These are phyloP conservation scores for Acanthamoeba castellanii DNA, from an alignment of 208 protist genomes.

Conservation along the genomic window DNA sequence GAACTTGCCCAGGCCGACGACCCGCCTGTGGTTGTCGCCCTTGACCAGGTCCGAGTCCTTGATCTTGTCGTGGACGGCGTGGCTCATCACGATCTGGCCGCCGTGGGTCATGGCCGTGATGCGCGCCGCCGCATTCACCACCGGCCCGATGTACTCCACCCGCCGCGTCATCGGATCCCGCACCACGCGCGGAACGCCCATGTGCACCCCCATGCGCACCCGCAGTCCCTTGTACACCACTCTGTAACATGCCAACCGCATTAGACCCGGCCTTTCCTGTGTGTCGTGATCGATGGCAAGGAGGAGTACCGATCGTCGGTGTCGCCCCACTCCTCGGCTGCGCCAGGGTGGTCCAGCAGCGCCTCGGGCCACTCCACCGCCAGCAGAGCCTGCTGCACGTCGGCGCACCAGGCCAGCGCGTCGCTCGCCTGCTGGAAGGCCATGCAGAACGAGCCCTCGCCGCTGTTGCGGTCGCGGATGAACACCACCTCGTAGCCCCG, in stretches of 20 bases:
- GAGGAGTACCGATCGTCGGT: neutral
- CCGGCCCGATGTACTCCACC: slow-evolving; percentile 71
- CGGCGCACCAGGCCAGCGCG: slow-evolving; percentile 37
- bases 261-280: too few relatives aligned
- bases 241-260: too few relatives aligned
- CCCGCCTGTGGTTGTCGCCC: neutral
- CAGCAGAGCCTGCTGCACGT: slow-evolving; percentile 55
- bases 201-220: slow-evolving; percentile 69
- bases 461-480: slow-evolving; percentile 60
- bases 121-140: slow-evolving; percentile 56
- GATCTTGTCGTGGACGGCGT: neutral
- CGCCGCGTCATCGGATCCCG: slow-evolving; percentile 56
- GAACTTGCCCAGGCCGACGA: slow-evolving; percentile 32
- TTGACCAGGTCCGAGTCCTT: neutral
- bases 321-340: slow-evolving; percentile 72
- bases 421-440: slow-evolving; percentile 51
- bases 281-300: too few relatives aligned
- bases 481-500: slow-evolving; percentile 67
- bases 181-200: neutral
- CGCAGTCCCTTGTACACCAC: slow-evolving; percentile 63
- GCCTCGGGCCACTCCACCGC: slow-evolving; percentile 36
- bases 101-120: slow-evolving; percentile 71
- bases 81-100: slow-evolving; percentile 54
- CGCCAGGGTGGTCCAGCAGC: slow-evolving; percentile 50
- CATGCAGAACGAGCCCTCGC: slow-evolving; percentile 75